Percentiles rank a stretch among this genome's conserved stretches.
Evolutionary conservation across 768 basidiomycete genomes (phyloP).

Genomic region (Rubroboletus satanas): DNA sequence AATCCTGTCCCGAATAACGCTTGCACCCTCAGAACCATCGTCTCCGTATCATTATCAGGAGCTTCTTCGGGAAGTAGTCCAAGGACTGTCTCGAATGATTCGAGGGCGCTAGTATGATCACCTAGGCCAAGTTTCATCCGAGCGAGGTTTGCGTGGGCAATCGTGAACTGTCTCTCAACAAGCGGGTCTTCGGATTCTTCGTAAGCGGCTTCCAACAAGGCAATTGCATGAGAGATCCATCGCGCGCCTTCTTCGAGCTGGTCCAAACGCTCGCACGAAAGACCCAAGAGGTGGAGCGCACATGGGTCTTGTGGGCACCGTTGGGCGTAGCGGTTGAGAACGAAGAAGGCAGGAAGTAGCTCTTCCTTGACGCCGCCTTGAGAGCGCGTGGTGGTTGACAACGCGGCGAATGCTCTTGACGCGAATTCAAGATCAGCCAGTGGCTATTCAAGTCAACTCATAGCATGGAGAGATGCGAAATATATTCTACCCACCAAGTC

Average conservation of each 20-base stretch:
- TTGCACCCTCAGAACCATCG: conserved; percentile 51
- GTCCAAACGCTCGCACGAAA: conserved; percentile 82
- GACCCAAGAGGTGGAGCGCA: conserved; percentile 77
- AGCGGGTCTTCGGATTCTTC: conserved; percentile 79
- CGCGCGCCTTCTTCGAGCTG: conserved; percentile 58
- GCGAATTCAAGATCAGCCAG: conserved; percentile 80
- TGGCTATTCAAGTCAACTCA: conserved; percentile 46
- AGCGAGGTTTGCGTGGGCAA: conserved; percentile 80
- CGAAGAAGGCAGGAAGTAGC: conserved; percentile 76
- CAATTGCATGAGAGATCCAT: conserved; percentile 58
- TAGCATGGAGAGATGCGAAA: not conserved
- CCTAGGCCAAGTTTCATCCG: conserved; percentile 62
- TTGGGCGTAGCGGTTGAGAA: conserved; percentile 71
- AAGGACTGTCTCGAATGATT: conserved; percentile 67
- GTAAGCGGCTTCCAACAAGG: conserved; percentile 79
- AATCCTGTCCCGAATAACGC: conserved; percentile 70
- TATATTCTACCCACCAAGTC: conserved; percentile 47
- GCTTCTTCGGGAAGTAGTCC: conserved; percentile 60
- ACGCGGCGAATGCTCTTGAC: conserved; percentile 47
- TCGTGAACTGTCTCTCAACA: conserved; percentile 74
- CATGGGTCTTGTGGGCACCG: conserved; percentile 64
- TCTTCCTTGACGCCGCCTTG: conserved; percentile 35
- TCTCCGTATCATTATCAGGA: conserved; percentile 32
- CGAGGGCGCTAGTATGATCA: conserved; percentile 57
- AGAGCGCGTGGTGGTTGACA: conserved; percentile 24